phyloP scores from a whole-genome alignment of 169 alveolate species.

The Cryptosporidium felis region DNA sequence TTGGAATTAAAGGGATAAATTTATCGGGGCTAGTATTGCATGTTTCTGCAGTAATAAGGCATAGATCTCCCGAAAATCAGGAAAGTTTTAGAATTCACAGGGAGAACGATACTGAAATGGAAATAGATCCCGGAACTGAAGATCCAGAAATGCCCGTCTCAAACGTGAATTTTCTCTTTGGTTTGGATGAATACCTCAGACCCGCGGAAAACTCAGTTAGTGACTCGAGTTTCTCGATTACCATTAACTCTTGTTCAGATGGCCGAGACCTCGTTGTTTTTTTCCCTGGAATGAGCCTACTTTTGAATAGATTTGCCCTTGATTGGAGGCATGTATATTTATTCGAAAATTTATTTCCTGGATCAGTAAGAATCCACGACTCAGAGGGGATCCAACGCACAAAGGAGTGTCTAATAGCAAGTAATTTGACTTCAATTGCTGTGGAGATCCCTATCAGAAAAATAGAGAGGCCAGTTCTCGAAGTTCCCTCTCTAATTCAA shows the following conservation, averaged over 20 bases:
- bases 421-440: neutral
- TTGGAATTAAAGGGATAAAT: neutral
- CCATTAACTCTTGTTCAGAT: neutral
- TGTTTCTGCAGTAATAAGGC: slow-evolving; percentile 11
- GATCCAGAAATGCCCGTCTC: too few species aligned
- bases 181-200: neutral
- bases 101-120: too few species aligned
- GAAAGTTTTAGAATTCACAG: too few species aligned
- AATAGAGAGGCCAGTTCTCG: neutral
- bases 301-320: slow-evolving; percentile 14
- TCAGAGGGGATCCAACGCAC: neutral
- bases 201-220: neutral
- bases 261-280: neutral
- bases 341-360: slow-evolving; percentile 17
- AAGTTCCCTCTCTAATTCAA: slow-evolving; percentile 2
- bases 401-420: slow-evolving; percentile 25
- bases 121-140: too few species aligned
- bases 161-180: too few species aligned
- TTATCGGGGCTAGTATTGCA: neutral
- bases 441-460: neutral
- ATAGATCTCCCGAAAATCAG: too few species aligned
- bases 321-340: slow-evolving; percentile 13
- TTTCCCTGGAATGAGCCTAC: slow-evolving; percentile 29
- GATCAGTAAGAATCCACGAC: neutral
- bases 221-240: slow-evolving; percentile 6